Evolutionary conservation across 1,284 basidiomycete genomes (phyloP).

Genomic region (Psilocybe mexicana): DNA sequence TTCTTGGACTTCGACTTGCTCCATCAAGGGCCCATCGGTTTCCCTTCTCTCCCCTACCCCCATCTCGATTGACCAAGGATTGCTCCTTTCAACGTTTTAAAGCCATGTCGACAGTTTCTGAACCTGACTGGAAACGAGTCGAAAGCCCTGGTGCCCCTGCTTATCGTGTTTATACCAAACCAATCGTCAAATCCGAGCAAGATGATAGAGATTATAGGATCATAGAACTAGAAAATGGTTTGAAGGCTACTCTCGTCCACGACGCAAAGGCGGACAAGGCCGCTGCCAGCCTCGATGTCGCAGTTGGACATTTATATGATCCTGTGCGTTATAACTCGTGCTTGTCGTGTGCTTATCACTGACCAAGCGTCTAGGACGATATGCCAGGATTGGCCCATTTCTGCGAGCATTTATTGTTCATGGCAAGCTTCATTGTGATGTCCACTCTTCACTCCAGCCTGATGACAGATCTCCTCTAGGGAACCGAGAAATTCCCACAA

Average conservation of each 20-base stretch:
- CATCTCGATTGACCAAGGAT: not conserved
- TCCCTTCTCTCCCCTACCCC: not conserved
- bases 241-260: conserved; percentile 85
- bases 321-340: conserved; percentile 62
- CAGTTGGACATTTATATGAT: conserved; percentile 93
- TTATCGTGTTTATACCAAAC: conserved; percentile 60
- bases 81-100: not conserved
- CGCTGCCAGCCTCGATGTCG: conserved; percentile 93
- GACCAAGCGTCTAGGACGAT: conserved; percentile 54
- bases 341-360: conserved; percentile 8
- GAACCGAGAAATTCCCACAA: conserved; percentile 79
- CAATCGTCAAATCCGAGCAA: conserved; percentile 74
- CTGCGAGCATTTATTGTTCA: conserved; percentile 95
- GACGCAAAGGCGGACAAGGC: conserved; percentile 93
- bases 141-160: conserved; percentile 34
- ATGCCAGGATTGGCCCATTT: conserved; percentile 91
- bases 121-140: conserved; percentile 42
- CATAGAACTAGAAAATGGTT: conserved; percentile 84
- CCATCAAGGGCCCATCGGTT: not conserved
- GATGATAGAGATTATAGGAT: conserved; percentile 82
- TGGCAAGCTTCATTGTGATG: conserved; percentile 53
- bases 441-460: not conserved
- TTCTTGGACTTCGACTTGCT: conserved; percentile 17
- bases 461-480: conserved; percentile 43
- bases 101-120: conserved; percentile 30